These are phyloP conservation scores for Penicillium fuscoglaucum DNA, from an alignment of 2,329 filamentous ascomycete species.

Conservation along the genomic window DNA sequence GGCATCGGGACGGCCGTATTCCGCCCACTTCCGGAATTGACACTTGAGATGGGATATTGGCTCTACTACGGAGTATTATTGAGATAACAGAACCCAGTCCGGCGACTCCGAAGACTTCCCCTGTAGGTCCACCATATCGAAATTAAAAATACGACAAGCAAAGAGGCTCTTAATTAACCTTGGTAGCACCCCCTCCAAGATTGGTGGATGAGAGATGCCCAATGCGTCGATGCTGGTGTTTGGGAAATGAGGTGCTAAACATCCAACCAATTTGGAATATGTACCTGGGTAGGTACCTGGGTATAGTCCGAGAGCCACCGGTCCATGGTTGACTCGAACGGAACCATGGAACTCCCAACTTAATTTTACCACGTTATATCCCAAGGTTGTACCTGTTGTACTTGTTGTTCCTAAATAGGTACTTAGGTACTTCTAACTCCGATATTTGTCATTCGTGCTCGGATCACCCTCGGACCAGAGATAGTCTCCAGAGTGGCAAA, in stretches of 20 bases:
- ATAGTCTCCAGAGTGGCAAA: conserved; percentile 9
- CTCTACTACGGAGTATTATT: neutral
- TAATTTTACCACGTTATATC: neutral
- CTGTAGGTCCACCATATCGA: conserved; percentile 1
- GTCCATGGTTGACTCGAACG: neutral
- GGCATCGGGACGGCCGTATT: conserved; percentile 8
- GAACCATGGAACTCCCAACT: neutral
- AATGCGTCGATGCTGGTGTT: neutral
- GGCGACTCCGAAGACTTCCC: conserved; percentile 17
- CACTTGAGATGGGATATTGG: neutral
- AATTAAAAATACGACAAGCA: neutral
- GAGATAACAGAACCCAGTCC: neutral
- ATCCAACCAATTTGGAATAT: neutral
- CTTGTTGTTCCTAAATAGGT: too few species aligned
- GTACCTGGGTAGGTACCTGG: too few species aligned
- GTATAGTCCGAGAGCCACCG: neutral
- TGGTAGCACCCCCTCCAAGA: neutral
- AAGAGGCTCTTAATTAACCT: neutral
- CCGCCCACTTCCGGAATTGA: neutral
- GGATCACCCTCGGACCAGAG: conserved; percentile 1
- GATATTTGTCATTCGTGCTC: neutral
- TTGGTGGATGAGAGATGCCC: neutral
- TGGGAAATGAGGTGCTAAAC: neutral
- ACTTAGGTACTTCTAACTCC: neutral
- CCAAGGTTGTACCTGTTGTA: too few species aligned